Evolutionary conservation across 805 yeast species (phyloP), one percentile per base, ranked within the genome.

Genomic region (Metschnikowia cubensis): DNA sequence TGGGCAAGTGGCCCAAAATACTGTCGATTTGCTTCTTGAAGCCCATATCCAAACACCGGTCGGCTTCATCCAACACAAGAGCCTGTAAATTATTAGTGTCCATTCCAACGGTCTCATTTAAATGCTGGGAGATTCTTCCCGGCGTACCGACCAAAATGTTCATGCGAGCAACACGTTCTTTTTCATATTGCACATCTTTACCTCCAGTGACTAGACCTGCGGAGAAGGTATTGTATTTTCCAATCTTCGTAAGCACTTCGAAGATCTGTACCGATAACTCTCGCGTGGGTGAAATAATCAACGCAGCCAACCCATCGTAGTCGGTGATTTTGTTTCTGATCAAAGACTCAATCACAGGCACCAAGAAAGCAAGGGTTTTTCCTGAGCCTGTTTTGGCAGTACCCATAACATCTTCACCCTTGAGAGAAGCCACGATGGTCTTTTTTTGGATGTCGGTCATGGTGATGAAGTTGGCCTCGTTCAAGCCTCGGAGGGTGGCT

Each of bases 201-300:
- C 97, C 97, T 45, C 97, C 97, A 60, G 91, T 90, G 10, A 91
- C 92, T 52, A 90, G 73, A 51, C 96, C 97, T 0, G 96, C 96
- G 6, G 95, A 85, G 52, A 90, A 84, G 2, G 82, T 70, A 57
- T 84, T 84, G 57, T 80, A 75, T 41, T 83, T 80, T 20, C 97
- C 97, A 47, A 90, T 83, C 58, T 84, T 86, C n/a, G 84, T 74
- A 52, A 90, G 69, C 4, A 90, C 97, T 61, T 89, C 96, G 60
- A 90, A 90, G 22, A 85, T 90, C 68, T 90, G 97, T 54, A 89
- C 83, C 0, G 97, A 96, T 58, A 90, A 70, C 62, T 90, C 97
- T 66, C 97, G 79, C 0, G 97, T 90, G 4, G 97, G 97, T 1
- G 96, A 83, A n/a, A 90, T 82, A 21, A 90, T 82, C 50, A 90